phyloP scores from a whole-genome alignment of 1,139 yeast genomes.

The Casaregolazyma suthepensis region DNA sequence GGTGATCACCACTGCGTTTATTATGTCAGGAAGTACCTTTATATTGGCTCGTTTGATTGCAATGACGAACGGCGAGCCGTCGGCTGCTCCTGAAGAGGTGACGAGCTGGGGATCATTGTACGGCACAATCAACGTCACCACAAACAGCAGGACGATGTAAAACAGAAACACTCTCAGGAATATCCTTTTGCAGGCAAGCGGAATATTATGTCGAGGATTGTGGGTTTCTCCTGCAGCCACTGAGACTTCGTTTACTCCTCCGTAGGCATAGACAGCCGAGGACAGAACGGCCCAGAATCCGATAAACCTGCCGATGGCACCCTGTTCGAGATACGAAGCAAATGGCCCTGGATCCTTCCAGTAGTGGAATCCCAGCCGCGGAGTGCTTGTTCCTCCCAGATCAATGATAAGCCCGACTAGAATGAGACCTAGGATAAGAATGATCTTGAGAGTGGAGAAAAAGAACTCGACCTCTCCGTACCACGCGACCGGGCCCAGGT shows the following conservation, averaged over 20 bases:
- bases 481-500: slow-evolving; percentile 33
- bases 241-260: slow-evolving; percentile 71
- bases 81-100: slow-evolving; percentile 32
- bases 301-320: slow-evolving; percentile 34
- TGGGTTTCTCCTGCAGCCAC: slow-evolving; percentile 76
- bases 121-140: slow-evolving; percentile 73
- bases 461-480: slow-evolving; percentile 34
- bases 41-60: slow-evolving; percentile 56
- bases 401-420: slow-evolving; percentile 31
- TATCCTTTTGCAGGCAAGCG: slow-evolving; percentile 70
- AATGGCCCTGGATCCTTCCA: slow-evolving; percentile 81
- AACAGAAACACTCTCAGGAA: slow-evolving; percentile 65
- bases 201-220: slow-evolving; percentile 70
- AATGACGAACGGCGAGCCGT: slow-evolving; percentile 64
- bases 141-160: slow-evolving; percentile 62
- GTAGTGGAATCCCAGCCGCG: slow-evolving; percentile 63
- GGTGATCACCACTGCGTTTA: slow-evolving; percentile 59
- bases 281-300: slow-evolving; percentile 46
- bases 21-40: slow-evolving; percentile 55
- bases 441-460: slow-evolving; percentile 29
- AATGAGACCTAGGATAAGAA: slow-evolving; percentile 19
- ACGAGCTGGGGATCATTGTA: slow-evolving; percentile 47
- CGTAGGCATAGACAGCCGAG: slow-evolving; percentile 38
- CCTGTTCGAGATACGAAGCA: slow-evolving; percentile 44
- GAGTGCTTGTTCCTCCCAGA: slow-evolving; percentile 25